Evolutionary conservation across 257 asterid genomes (phyloP), one percentile per base, ranked within the genome.

Genomic region (Solanum pinnatisectum): DNA sequence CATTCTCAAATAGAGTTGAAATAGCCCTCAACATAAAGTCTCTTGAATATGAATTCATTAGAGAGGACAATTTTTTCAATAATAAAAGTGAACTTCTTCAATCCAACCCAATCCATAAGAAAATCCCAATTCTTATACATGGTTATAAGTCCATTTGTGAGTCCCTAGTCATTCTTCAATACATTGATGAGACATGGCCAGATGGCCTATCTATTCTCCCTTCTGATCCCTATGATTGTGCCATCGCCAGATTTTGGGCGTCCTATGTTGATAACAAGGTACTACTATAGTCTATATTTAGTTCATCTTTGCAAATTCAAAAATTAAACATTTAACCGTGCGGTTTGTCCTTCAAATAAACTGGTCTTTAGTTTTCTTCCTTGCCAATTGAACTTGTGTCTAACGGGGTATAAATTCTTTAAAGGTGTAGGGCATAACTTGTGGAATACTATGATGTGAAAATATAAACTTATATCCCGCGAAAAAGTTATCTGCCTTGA

Each of bases 91-190:
- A 92, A 68, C 89, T 89, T 16, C 85, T 93, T 23, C 87, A 92
- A 86, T 84, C 86, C 49, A 93, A 92, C 60, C 96, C 93, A 1
- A 84, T 92, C 52, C 87, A 92, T 90, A 92, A 92, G 92, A 93
- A 94, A 91, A 40, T 91, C 44, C 96, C 96, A 0, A 92, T 94
- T 76, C 92, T 92, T 89, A 7, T 90, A 15, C 92, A 90, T 16
- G 84, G 86, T 44, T 71, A 84, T 46, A 63, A 52, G 74, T 68
- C 71, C 87, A 88, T 92, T 10, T 91, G 92, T 87, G 95, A 93
- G 86, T 93, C 96, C 20, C 91, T 91, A 8, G 74, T 92, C 79
- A 91, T 93, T 67, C 92, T 93, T 22, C 76, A 91, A 59, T 93
- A 93, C 32, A 89, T 93, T 3, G 94, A 88, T 40, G 94, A 93